Conservation (phyloP, 805 yeast genomes). For the Myxozyma neotropica region DNA sequence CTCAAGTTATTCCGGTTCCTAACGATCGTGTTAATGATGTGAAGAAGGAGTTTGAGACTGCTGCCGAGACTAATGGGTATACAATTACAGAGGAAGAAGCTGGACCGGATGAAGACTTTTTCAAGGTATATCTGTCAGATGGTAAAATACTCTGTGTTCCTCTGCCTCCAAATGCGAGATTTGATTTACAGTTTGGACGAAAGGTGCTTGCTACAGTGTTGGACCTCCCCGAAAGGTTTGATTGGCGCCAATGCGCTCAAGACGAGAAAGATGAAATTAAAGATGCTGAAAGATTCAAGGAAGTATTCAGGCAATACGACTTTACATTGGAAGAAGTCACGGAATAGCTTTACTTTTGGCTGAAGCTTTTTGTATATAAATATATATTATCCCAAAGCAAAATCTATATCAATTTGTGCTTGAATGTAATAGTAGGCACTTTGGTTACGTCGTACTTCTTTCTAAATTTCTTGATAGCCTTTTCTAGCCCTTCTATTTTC, state of each 20-base stretch:
- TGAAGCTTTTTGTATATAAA: neutral
- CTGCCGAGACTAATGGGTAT: constrained; percentile 35
- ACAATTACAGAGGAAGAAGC: constrained; percentile 37
- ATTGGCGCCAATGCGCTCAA: constrained; percentile 80
- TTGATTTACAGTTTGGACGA: constrained; percentile 85
- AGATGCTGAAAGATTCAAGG: constrained; percentile 67
- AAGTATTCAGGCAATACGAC: constrained; percentile 56
- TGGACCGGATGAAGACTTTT: constrained; percentile 40
- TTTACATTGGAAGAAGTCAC: constrained; percentile 42
- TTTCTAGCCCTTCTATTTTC: constrained; percentile 57
- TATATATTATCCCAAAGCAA: neutral
- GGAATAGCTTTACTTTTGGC: neutral
- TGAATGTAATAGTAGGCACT: constrained; percentile 29
- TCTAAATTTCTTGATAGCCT: constrained; percentile 60
- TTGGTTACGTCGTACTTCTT: constrained; percentile 37
- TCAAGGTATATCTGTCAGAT: constrained; percentile 35
- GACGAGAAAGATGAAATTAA: constrained; percentile 59
- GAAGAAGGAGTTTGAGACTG: constrained; percentile 40
- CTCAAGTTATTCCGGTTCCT: constrained; percentile 75
- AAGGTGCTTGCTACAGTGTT: constrained; percentile 69
- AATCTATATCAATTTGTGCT: constrained; percentile 23
- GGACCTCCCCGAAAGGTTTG: constrained; percentile 59
- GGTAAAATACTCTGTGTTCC: constrained; percentile 22
- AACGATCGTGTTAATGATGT: constrained; percentile 50
- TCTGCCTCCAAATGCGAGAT: constrained; percentile 34